Conservation (phyloP, 345 rosid species). For the Angophora floribunda region DNA sequence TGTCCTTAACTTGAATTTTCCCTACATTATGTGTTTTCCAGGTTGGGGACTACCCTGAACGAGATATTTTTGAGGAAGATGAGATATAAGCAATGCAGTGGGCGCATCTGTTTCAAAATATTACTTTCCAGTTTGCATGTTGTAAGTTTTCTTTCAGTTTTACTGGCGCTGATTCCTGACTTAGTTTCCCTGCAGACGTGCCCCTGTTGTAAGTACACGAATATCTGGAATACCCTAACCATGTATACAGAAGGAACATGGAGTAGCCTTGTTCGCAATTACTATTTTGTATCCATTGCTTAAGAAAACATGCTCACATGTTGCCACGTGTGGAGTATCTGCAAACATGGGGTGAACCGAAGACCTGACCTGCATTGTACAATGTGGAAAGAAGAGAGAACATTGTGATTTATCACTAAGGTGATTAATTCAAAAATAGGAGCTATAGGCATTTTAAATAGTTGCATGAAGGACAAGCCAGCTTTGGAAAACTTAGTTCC, state of each 20-base stretch:
- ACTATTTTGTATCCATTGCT: not conserved
- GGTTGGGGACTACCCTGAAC: constrained; percentile 88
- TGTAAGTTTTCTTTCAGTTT: not conserved
- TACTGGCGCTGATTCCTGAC: not conserved
- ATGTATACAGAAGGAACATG: not conserved
- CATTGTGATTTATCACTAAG: not conserved
- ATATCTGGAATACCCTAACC: not conserved
- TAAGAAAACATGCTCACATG: not conserved
- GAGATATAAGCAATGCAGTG: constrained; percentile 33
- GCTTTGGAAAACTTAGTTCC: not conserved
- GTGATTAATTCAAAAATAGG: not conserved
- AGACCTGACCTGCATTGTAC: not conserved
- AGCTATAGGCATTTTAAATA: not conserved
- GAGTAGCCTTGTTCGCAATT: not conserved
- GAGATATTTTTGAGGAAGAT: constrained; percentile 74
- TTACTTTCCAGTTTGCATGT: not conserved
- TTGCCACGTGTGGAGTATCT: not conserved
- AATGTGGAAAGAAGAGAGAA: not conserved
- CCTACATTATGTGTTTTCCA: constrained; percentile 7
- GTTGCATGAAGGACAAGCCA: not conserved
- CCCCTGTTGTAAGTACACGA: not conserved
- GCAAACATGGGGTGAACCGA: not conserved
- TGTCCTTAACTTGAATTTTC: not conserved
- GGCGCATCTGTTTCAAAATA: not conserved
- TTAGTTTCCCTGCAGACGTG: not conserved